Evolutionary conservation across 2,329 filamentous ascomycete species (phyloP).

Genomic region (Ceratocystis cubensis): DNA sequence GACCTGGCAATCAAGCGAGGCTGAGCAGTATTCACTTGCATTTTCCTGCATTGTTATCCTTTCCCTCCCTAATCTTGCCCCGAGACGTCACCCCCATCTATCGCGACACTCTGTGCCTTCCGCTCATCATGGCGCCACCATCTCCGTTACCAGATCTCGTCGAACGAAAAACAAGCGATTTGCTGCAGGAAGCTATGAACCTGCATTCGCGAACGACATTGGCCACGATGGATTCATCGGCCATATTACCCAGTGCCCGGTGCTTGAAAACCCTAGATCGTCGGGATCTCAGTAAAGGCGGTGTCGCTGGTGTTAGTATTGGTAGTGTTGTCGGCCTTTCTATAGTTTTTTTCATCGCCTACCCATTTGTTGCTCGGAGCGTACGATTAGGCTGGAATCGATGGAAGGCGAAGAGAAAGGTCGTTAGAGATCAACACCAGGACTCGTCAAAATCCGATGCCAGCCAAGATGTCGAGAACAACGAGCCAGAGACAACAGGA

Average conservation of each 20-base stretch:
- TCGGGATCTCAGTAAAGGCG: constrained; percentile 30
- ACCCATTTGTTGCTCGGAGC: constrained; percentile 21
- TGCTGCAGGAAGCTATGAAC: constrained; percentile 12
- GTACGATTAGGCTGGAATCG: constrained; percentile 18
- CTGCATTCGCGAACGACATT: constrained; percentile 11
- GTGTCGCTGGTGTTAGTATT: constrained; percentile 48
- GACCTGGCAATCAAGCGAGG: constrained; percentile 13
- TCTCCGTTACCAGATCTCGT: neutral
- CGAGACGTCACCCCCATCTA: neutral
- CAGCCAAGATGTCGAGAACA: neutral
- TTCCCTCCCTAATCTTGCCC: constrained; percentile 2
- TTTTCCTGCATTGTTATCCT: constrained; percentile 8
- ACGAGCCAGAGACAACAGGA: neutral
- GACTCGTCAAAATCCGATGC: neutral
- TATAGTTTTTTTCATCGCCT: constrained; percentile 21
- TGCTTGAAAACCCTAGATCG: constrained; percentile 4
- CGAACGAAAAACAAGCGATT: neutral
- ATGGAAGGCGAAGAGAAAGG: constrained; percentile 11
- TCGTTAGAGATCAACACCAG: neutral
- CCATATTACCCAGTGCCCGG: neutral
- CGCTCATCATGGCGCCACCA: constrained; percentile 11
- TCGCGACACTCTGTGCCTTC: neutral
- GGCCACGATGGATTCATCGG: neutral
- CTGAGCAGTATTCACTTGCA: constrained; percentile 16
- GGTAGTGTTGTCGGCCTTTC: constrained; percentile 31